Base-by-base conservation (phyloP, 1,139 yeast species). In the Suhomyces kunorum region DNA sequence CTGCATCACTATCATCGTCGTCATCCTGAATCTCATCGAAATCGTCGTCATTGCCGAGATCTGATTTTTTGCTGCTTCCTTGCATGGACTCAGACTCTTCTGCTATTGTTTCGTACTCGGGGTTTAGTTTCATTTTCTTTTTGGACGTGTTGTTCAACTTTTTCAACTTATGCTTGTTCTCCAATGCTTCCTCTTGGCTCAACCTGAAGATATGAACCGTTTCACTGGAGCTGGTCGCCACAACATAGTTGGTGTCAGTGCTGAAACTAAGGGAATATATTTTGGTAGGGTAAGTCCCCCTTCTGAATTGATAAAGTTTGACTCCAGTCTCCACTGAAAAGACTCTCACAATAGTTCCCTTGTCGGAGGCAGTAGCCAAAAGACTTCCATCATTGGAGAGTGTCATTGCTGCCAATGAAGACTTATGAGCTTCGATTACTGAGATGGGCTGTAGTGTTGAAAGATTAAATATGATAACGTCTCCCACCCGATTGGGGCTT, bases 231-330 rank as follows among this genome's bases (percentile, higher is more conserved):
- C 95, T 84, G 19, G 95, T 82, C 2, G 94, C 97, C 20, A 89
- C 79, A 28, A 92, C 75, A 55, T 85, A 81, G 38, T 72, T 71
- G 49, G 89, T 84, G 50, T 87, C 87, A 24, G 76, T 74, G 53
- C 94, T 85, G 64, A 92, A 92, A 25, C 83, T 78, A 48, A 92
- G 72, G 2, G 95, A 83, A 56, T 83, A 85, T n/a, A 92, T 88
- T 54, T 76, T 82, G 6, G 98, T 85, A 3, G 96, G 95, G 58
- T 90, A 90, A 1, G 97, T 87, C 1, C 98, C 98, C 56, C 98
- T 75, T 51, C 98, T 74, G 62, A 92, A 92, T 61, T 92, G 98
- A 56, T 80, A 88, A 37, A 90, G 65, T 55, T 90, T 87, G 15
- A 80, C 74, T 0, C 97, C 98, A 0, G 87, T 78, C 19, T 83